Conservation (phyloP, 2,329 filamentous ascomycete species). For the Cladosporium sp. region DNA sequence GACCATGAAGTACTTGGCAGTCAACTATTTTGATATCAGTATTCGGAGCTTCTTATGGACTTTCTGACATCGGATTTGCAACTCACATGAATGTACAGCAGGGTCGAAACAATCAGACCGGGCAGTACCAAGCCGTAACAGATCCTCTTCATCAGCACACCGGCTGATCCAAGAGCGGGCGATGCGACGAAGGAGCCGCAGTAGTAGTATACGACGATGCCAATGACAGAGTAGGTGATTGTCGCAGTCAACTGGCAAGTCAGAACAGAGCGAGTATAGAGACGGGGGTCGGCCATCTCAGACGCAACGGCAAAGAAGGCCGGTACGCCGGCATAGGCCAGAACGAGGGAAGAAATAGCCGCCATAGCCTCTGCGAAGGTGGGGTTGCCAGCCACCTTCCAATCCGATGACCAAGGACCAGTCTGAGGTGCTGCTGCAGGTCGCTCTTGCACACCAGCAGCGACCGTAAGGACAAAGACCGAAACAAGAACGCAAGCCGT, state of each 20-base stretch:
- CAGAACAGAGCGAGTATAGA: constrained; percentile 54
- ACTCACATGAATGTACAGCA: constrained; percentile 17
- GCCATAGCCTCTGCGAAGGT: constrained; percentile 48
- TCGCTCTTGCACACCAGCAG: constrained; percentile 51
- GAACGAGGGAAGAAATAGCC: constrained; percentile 31
- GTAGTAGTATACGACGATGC: constrained; percentile 55
- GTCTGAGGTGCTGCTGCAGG: constrained; percentile 56
- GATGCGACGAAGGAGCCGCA: constrained; percentile 58
- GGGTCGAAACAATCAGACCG: constrained; percentile 47
- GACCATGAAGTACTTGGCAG: constrained; percentile 52
- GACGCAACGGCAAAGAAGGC: constrained; percentile 60
- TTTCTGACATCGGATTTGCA: background rate
- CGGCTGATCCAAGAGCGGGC: constrained; percentile 57
- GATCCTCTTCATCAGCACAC: constrained; percentile 55
- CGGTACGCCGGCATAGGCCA: constrained; percentile 52
- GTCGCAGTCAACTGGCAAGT: constrained; percentile 55
- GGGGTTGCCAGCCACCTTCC: constrained; percentile 50
- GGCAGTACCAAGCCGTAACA: constrained; percentile 55
- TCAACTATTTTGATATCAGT: constrained; percentile 23
- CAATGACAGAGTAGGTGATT: constrained; percentile 52
- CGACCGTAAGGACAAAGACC: constrained; percentile 36
- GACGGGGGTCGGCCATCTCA: constrained; percentile 56
- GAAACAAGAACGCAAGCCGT: constrained; percentile 54
- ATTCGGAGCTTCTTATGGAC: background rate
- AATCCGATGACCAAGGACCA: constrained; percentile 53